Percentiles rank a stretch among this genome's conserved stretches.
phyloP scores from a whole-genome alignment of 352 stramenopile genomes.

The Pythium grandisporangium region DNA sequence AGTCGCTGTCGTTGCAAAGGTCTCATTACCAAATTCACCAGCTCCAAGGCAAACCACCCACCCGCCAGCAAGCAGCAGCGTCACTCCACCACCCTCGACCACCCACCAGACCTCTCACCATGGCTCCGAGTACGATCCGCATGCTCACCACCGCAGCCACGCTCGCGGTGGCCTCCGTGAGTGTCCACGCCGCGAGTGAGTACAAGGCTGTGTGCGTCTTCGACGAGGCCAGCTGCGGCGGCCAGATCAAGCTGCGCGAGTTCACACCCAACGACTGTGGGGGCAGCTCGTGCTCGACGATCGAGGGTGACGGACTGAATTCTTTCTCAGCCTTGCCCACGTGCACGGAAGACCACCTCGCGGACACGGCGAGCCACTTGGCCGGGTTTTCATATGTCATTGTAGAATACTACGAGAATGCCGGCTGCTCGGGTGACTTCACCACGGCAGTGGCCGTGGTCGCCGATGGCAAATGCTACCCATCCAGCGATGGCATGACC shows the following conservation, averaged over 20 bases:
- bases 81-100: too few relatives aligned
- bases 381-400: not conserved
- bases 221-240: not conserved
- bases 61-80: too few relatives aligned
- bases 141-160: too few relatives aligned
- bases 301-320: not conserved
- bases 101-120: too few relatives aligned
- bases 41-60: too few relatives aligned
- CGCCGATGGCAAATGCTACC: constrained; percentile 2
- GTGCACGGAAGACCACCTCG: not conserved
- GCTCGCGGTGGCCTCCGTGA: too few relatives aligned
- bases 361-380: not conserved
- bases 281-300: not conserved
- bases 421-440: not conserved
- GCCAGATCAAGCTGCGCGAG: not conserved
- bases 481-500: constrained; percentile 2
- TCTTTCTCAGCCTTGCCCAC: constrained; percentile 1
- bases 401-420: not conserved
- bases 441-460: not conserved
- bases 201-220: constrained; percentile 1
- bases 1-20: too few relatives aligned
- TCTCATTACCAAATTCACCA: too few relatives aligned
- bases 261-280: not conserved
- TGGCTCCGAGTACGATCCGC: too few relatives aligned
- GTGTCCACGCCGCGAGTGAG: too few relatives aligned